Conservation (phyloP, 2,329 filamentous ascomycete genomes). For the Neoarthrinium moseri region DNA sequence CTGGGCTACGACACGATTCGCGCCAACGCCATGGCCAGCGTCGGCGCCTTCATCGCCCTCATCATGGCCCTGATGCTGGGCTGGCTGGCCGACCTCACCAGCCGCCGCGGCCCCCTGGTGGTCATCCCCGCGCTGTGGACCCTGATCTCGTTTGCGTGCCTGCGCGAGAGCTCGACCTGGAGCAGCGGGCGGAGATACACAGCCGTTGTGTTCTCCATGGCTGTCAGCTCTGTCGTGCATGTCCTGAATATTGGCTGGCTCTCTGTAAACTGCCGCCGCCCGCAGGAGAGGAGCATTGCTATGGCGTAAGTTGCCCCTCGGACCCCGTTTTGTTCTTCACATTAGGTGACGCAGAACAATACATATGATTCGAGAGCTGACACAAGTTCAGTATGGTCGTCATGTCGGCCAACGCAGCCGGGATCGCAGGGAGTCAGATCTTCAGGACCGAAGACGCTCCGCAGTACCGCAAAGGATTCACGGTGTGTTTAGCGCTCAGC, state of each 20-base stretch:
- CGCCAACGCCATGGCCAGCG: slow-evolving; percentile 26
- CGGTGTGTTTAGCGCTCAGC: slow-evolving; percentile 20
- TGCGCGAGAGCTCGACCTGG: slow-evolving; percentile 24
- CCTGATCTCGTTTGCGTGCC: slow-evolving; percentile 33
- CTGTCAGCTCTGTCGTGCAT: slow-evolving; percentile 30
- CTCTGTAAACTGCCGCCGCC: slow-evolving; percentile 24
- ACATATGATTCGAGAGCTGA: no score
- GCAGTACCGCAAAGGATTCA: slow-evolving; percentile 22
- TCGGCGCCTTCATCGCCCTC: slow-evolving; percentile 18
- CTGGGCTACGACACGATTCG: slow-evolving; percentile 12
- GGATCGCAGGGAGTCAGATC: slow-evolving; percentile 24
- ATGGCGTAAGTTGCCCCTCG: slow-evolving; percentile 32
- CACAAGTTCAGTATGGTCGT: slow-evolving; percentile 32
- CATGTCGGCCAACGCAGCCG: slow-evolving; percentile 24
- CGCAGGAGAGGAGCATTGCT: slow-evolving; percentile 25
- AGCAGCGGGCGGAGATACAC: slow-evolving; percentile 20
- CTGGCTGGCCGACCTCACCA: slow-evolving; percentile 25
- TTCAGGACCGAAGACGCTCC: slow-evolving; percentile 27
- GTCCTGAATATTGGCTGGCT: slow-evolving; percentile 26
- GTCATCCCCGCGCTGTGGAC: slow-evolving; percentile 34
- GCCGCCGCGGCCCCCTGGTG: slow-evolving; percentile 32
- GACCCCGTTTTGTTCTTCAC: no score
- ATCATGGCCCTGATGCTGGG: slow-evolving; percentile 15
- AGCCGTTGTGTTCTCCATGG: slow-evolving; percentile 22
- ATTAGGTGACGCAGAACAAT: no score